These are phyloP conservation scores for Coccomyxa sp. DNA, from an alignment of 139 green algal genomes.

Conservation along the genomic window DNA sequence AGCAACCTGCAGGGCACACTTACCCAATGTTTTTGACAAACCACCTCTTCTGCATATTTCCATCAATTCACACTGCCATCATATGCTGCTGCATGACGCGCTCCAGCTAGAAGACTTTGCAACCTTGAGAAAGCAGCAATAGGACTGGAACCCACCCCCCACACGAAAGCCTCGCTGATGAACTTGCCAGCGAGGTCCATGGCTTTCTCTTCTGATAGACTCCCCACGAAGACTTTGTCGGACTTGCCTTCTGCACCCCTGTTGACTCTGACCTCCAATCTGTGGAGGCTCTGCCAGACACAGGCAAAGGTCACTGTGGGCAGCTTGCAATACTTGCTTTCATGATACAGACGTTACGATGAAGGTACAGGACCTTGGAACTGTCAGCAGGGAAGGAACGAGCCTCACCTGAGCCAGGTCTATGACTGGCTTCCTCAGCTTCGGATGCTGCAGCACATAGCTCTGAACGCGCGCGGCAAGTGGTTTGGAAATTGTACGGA, in stretches of 20 bases:
- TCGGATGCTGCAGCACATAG: constrained; percentile 59
- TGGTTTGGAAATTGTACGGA: constrained; percentile 52
- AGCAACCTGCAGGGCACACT: neutral
- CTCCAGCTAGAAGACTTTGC: neutral
- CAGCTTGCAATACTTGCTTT: neutral
- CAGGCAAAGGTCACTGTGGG: neutral
- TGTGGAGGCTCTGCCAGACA: constrained; percentile 39
- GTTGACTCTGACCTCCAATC: constrained; percentile 58
- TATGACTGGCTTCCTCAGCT: constrained; percentile 37
- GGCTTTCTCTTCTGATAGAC: constrained; percentile 77
- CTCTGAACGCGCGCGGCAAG: constrained; percentile 54
- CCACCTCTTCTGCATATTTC: neutral
- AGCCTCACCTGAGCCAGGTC: constrained; percentile 40
- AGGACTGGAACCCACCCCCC: constrained; percentile 29
- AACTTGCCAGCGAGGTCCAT: constrained; percentile 73
- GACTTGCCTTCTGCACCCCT: constrained; percentile 67
- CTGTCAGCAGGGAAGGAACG: neutral
- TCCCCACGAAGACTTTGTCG: constrained; percentile 60
- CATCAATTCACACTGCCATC: neutral
- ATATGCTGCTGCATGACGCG: neutral
- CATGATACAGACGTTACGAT: neutral
- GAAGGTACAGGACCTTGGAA: neutral
- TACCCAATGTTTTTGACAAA: neutral
- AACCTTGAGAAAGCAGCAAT: neutral
- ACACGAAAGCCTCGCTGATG: constrained; percentile 69